Percentiles rank a stretch among this genome's conserved stretches.
These are phyloP conservation scores for Citrus cavaleriei DNA, from an alignment of 345 rosid species.

Conservation along the genomic window DNA sequence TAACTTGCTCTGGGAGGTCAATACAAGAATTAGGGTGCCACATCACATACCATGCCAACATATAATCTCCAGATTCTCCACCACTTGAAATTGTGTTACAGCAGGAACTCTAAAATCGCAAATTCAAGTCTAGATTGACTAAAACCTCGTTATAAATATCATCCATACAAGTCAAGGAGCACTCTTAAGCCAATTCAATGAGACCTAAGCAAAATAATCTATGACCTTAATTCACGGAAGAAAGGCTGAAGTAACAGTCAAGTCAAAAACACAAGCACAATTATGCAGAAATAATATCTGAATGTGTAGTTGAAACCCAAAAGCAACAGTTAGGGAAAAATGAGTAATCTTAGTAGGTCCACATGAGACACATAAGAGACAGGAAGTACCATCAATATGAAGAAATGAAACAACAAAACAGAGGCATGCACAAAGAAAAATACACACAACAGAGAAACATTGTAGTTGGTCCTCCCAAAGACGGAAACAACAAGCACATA, in stretches of 20 bases:
- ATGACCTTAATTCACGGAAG: background rate
- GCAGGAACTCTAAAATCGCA: background rate
- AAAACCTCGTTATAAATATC: background rate
- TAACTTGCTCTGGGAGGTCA: background rate
- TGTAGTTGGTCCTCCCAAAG: background rate
- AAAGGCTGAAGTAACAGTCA: background rate
- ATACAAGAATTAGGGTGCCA: background rate
- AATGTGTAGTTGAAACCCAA: background rate
- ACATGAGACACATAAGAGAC: background rate
- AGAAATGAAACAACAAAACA: background rate
- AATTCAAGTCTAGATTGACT: background rate
- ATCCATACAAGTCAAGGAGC: background rate
- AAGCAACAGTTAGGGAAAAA: background rate
- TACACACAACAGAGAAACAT: background rate
- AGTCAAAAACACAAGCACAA: background rate
- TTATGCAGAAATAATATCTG: background rate
- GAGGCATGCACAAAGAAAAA: background rate
- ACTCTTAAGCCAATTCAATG: background rate
- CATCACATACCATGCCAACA: background rate
- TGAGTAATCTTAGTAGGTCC: no score
- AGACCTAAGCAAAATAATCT: background rate
- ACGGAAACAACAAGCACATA: background rate
- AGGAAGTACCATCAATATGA: background rate
- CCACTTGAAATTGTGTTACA: background rate
- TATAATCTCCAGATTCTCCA: background rate